Percentiles rank a stretch among this genome's conserved stretches.
Evolutionary conservation across 768 basidiomycete species (phyloP).

Genomic region (Serpula lacrymans): DNA sequence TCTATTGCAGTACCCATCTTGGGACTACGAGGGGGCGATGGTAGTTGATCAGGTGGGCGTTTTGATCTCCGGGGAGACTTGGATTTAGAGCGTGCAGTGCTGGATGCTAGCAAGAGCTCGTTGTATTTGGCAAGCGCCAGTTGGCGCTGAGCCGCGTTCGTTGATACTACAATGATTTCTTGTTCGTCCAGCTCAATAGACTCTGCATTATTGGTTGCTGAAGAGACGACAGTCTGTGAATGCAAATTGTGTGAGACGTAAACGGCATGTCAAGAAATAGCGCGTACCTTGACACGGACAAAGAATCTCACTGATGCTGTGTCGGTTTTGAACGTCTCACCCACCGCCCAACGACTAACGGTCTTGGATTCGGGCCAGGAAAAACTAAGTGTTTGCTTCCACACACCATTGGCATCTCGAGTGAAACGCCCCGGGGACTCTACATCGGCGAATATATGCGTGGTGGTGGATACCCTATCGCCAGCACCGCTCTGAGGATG

Average conservation of each 20-base stretch:
- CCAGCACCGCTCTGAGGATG: conserved; percentile 5
- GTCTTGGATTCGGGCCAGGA: conserved; percentile 72
- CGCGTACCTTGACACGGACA: conserved; percentile 60
- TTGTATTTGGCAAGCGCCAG: conserved; percentile 59
- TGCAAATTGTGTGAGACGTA: conserved; percentile 13
- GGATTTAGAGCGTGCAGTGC: conserved; percentile 44
- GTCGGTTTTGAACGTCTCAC: conserved; percentile 69
- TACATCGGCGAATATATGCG: conserved; percentile 51
- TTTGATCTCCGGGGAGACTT: conserved; percentile 52
- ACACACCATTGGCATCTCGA: conserved; percentile 53
- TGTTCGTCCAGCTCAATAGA: conserved; percentile 66
- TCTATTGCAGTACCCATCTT: conserved; percentile 6
- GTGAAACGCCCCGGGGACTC: conserved; percentile 60
- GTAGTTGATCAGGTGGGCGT: conserved; percentile 26
- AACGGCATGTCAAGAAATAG: conserved; percentile 10
- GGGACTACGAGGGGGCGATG: conserved; percentile 40
- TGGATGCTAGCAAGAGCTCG: conserved; percentile 31
- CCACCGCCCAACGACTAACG: conserved; percentile 72
- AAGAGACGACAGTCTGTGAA: conserved; percentile 47
- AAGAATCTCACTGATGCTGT: conserved; percentile 68
- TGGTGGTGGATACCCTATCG: conserved; percentile 34
- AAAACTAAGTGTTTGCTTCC: conserved; percentile 62
- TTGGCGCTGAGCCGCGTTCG: conserved; percentile 66
- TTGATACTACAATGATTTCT: conserved; percentile 64
- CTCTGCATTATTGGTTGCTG: conserved; percentile 48